Evolutionary conservation across 192 early-diverging fungal species (phyloP).

Genomic region (Lobosporangium transversale): DNA sequence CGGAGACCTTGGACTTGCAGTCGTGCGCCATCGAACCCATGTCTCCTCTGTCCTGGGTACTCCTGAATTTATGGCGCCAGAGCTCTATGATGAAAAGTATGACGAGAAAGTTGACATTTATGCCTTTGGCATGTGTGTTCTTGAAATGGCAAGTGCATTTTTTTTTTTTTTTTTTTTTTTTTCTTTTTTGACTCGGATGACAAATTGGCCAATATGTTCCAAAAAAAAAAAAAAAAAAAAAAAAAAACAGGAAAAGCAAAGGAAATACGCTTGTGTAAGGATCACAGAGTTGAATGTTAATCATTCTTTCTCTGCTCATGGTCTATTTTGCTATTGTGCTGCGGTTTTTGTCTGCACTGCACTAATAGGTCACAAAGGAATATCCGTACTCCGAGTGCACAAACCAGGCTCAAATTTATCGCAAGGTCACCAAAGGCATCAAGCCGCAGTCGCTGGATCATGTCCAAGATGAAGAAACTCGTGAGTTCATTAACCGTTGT

Average conservation of each 20-base stretch:
- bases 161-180: not conserved
- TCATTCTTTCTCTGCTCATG: too few species aligned
- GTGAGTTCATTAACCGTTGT: slow-evolving; percentile 75
- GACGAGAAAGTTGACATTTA: slow-evolving; percentile 91
- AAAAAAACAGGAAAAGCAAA: too few species aligned
- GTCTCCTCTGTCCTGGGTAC: slow-evolving; percentile 79
- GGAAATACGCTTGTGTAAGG: too few species aligned
- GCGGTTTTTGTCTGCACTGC: too few species aligned
- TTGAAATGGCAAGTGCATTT: slow-evolving; percentile 61
- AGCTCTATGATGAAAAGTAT: slow-evolving; percentile 90
- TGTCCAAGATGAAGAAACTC: slow-evolving; percentile 71
- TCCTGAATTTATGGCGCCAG: slow-evolving; percentile 92
- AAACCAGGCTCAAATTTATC: slow-evolving; percentile 87
- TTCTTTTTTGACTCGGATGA: not conserved
- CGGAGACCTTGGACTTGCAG: slow-evolving; percentile 84
- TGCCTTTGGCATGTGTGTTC: slow-evolving; percentile 87
- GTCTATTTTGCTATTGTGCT: too few species aligned
- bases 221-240: too few species aligned
- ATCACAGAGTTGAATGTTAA: too few species aligned
- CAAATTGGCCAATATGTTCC: too few species aligned
- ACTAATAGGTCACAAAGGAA: slow-evolving; percentile 77
- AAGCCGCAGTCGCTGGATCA: slow-evolving; percentile 75
- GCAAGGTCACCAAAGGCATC: slow-evolving; percentile 78
- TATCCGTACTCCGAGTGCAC: slow-evolving; percentile 89
- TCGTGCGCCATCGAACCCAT: slow-evolving; percentile 71